Conservation (phyloP, 2,329 filamentous ascomycete species). For the Exophiala bonariae region DNA sequence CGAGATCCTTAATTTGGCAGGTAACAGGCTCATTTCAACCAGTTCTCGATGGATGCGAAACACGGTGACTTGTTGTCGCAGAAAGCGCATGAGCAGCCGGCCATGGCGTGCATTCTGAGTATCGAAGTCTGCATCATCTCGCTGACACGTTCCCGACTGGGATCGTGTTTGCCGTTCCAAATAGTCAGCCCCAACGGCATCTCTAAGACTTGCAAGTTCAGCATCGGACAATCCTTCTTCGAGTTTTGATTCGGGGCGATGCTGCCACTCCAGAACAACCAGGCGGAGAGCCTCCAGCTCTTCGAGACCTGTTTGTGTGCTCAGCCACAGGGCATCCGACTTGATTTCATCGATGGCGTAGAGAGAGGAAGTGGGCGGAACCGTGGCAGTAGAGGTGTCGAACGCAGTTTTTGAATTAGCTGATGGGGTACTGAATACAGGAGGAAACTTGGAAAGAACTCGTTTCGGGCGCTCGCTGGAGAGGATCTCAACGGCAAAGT, state of each 20-base stretch:
- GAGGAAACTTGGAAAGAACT: conserved; percentile 15
- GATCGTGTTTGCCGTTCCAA: conserved; percentile 55
- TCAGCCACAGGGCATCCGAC: conserved; percentile 82
- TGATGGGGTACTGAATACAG: conserved; percentile 14
- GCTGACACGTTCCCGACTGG: conserved; percentile 19
- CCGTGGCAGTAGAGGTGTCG: conserved; percentile 81
- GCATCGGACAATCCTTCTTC: conserved; percentile 72
- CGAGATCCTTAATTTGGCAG: conserved; percentile 2
- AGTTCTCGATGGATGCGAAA: conserved; percentile 17
- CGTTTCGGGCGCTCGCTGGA: conserved; percentile 16
- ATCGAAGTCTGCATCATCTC: conserved; percentile 52
- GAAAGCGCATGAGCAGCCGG: conserved; percentile 70
- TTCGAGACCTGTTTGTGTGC: conserved; percentile 73
- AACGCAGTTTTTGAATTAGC: conserved; percentile 65
- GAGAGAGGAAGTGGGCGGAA: conserved; percentile 64
- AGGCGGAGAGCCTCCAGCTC: conserved; percentile 80
- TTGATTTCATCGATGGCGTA: conserved; percentile 80
- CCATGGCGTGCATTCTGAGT: conserved; percentile 62
- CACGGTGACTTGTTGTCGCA: conserved; percentile 39
- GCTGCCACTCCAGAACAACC: conserved; percentile 80
- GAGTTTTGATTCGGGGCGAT: conserved; percentile 71
- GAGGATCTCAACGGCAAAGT: conserved; percentile 12
- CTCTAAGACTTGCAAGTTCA: conserved; percentile 73
- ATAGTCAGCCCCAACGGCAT: conserved; percentile 67
- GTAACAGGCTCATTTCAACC: conserved; percentile 9